A percentile compares a stretch with the other conserved stretches of the same genome.
Conservation (phyloP, 306 rosid genomes). For the Styphnolobium japonicum region DNA sequence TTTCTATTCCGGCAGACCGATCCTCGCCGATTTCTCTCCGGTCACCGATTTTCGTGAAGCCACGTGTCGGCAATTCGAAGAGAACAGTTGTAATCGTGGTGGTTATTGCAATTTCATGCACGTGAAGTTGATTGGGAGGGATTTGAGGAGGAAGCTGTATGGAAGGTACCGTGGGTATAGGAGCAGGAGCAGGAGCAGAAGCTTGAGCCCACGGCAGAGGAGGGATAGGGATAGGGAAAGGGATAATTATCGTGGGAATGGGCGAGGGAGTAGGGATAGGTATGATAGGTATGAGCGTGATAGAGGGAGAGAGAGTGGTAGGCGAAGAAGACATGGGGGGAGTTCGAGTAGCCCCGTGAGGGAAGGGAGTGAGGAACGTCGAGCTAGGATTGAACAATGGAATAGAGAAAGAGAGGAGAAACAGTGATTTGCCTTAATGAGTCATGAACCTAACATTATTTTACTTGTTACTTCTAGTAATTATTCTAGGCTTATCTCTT, state of each 20-base stretch:
- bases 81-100: conserved; percentile 70
- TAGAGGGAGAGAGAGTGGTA: conserved; percentile 35
- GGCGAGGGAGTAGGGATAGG: conserved; percentile 33
- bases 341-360: conserved; percentile 52
- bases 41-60: conserved; percentile 82
- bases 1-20: conserved; percentile 68
- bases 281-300: not conserved
- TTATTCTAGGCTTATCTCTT: conserved; percentile 19
- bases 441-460: not conserved
- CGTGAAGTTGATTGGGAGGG: conserved; percentile 63
- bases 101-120: conserved; percentile 84
- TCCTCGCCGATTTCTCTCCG: conserved; percentile 71
- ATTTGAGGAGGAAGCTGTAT: conserved; percentile 54
- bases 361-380: conserved; percentile 73
- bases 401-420: conserved; percentile 66
- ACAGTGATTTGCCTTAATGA: no score
- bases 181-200: conserved; percentile 49
- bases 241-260: conserved; percentile 26
- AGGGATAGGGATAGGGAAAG: conserved; percentile 36
- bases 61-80: conserved; percentile 73
- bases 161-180: conserved; percentile 46
- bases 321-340: conserved; percentile 36
- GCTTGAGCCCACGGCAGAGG: conserved; percentile 45
- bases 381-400: conserved; percentile 80
- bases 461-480: conserved; percentile 11